Percentiles rank a stretch among this genome's conserved stretches.
Evolutionary conservation across 495 filamentous ascomycete species (phyloP).

Genomic region (Diplogelasinospora grovesii): DNA sequence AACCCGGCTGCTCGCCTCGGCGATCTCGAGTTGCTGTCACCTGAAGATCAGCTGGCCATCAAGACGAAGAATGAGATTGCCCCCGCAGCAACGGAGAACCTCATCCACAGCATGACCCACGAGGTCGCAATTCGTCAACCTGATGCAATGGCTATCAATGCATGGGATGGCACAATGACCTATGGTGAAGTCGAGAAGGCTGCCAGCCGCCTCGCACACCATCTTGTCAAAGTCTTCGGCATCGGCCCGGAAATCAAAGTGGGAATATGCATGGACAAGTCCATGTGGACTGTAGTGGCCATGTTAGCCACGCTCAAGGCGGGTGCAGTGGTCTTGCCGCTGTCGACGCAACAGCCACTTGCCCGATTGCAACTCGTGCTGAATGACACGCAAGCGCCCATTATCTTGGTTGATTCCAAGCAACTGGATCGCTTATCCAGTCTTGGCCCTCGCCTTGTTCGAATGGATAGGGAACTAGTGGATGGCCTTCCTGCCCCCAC

Average conservation of each 20-base stretch:
- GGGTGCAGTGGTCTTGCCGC: conserved; percentile 39
- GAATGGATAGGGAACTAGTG: too few species aligned
- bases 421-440: too few species aligned
- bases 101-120: conserved; percentile 44
- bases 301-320: conserved; percentile 40
- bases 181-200: conserved; percentile 43
- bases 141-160: conserved; percentile 24
- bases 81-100: conserved; percentile 22
- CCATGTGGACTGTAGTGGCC: conserved; percentile 36
- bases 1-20: conserved; percentile 16
- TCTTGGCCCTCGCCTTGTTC: too few species aligned
- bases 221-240: conserved; percentile 30
- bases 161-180: conserved; percentile 55
- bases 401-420: too few species aligned
- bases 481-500: too few species aligned
- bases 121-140: conserved; percentile 38
- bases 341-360: too few species aligned
- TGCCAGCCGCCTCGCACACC: conserved; percentile 31
- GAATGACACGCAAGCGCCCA: too few species aligned
- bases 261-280: conserved; percentile 47
- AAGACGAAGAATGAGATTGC: conserved; percentile 14
- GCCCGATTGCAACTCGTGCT: too few species aligned
- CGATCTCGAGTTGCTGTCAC: conserved; percentile 15
- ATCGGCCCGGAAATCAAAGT: conserved; percentile 45
- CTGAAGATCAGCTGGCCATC: conserved; percentile 8